phyloP scores from a whole-genome alignment of 306 rosid species.

The Rosa multiflora region DNA sequence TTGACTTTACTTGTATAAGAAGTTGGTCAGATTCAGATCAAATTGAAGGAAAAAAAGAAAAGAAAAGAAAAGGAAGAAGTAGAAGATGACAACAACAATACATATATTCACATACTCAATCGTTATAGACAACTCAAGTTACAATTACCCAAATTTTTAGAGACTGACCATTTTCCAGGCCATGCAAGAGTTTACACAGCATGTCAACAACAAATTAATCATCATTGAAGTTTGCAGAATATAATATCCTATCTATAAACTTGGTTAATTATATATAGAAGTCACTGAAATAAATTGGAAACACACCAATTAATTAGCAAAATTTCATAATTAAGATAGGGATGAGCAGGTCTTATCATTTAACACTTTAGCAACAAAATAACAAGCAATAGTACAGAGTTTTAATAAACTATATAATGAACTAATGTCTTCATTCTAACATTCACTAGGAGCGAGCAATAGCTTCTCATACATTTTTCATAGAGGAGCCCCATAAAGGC shows the following conservation, averaged over 20 bases:
- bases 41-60: neutral
- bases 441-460: neutral
- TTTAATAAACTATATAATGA: neutral
- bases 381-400: neutral
- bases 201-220: neutral
- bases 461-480: slow-evolving; percentile 27
- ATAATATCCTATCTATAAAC: neutral
- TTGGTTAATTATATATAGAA: neutral
- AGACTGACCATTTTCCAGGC: neutral
- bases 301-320: neutral
- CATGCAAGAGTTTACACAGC: neutral
- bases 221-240: neutral
- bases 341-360: neutral
- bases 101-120: neutral
- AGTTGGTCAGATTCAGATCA: neutral
- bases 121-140: neutral
- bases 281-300: neutral
- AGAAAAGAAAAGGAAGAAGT: neutral
- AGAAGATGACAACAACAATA: neutral
- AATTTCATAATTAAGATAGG: neutral
- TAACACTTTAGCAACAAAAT: neutral
- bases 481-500: slow-evolving; percentile 48
- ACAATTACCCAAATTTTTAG: neutral
- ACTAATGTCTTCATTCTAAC: too few species aligned
- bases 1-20: neutral